Evolutionary conservation across 169 alveolate genomes (phyloP).

Genomic region (Plasmodium inui): DNA sequence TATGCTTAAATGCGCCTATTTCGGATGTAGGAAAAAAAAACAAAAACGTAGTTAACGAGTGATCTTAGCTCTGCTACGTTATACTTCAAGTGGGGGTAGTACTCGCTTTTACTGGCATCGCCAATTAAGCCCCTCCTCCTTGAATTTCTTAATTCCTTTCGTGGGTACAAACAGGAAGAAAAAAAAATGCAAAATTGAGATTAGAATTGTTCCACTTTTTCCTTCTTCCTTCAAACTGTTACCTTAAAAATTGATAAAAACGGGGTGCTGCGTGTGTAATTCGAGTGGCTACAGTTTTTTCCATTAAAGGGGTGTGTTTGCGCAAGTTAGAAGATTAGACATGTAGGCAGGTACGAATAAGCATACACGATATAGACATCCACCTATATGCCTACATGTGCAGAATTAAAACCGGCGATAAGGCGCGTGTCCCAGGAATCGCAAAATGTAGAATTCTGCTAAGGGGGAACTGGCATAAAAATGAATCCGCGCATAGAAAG

Average conservation of each 20-base stretch:
- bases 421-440: background rate
- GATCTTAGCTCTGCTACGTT: background rate
- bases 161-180: background rate
- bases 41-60: background rate
- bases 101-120: background rate
- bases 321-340: background rate
- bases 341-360: conserved; percentile 2
- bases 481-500: background rate
- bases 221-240: background rate
- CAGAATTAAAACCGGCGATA: conserved; percentile 1
- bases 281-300: background rate
- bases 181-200: background rate
- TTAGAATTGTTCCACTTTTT: background rate
- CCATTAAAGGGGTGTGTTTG: background rate
- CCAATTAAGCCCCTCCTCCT: background rate
- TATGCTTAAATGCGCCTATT: background rate
- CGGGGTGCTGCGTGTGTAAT: background rate
- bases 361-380: conserved; percentile 45
- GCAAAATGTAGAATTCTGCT: background rate
- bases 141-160: background rate
- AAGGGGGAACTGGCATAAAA: background rate
- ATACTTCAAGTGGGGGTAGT: background rate
- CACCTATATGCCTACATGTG: background rate
- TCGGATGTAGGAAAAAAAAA: background rate
- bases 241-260: background rate